Evolutionary conservation across 768 basidiomycete genomes (phyloP).

Genomic region (Tylopilus rubrobrunneus): DNA sequence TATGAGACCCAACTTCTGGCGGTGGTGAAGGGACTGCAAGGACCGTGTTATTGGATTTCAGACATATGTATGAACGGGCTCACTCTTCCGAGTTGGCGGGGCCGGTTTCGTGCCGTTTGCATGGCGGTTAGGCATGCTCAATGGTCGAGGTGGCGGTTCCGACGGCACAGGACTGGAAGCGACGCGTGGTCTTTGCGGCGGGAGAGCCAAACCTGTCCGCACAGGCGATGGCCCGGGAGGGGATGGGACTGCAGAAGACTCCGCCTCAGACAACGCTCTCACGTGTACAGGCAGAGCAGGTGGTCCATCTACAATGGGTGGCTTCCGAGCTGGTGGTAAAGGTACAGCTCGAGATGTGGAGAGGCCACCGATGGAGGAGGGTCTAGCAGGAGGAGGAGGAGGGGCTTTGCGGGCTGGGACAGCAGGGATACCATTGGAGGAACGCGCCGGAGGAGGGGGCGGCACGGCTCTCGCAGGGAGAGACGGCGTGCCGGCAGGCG

Average conservation of each 20-base stretch:
- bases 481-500: constrained; percentile 12
- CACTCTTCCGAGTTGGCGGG: constrained; percentile 48
- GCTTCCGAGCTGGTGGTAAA: constrained; percentile 40
- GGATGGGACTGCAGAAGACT: constrained; percentile 32
- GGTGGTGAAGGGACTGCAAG: constrained; percentile 51
- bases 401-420: constrained; percentile 35
- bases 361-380: constrained; percentile 31
- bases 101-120: constrained; percentile 32
- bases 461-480: constrained; percentile 18
- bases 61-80: constrained; percentile 15
- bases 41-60: constrained; percentile 12
- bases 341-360: constrained; percentile 33
- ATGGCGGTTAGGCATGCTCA: constrained; percentile 15
- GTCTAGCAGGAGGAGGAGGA: constrained; percentile 44
- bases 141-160: constrained; percentile 14
- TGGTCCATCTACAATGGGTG: constrained; percentile 23
- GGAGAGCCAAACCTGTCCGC: constrained; percentile 20
- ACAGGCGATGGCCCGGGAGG: constrained; percentile 30
- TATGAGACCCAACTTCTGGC: constrained; percentile 62
- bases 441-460: constrained; percentile 30
- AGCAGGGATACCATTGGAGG: constrained; percentile 7
- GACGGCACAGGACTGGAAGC: constrained; percentile 23
- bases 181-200: constrained; percentile 24
- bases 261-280: constrained; percentile 43
- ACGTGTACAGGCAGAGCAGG: constrained; percentile 36